Evolutionary conservation across 306 rosid genomes (phyloP).

Genomic region (Styphnolobium japonicum): DNA sequence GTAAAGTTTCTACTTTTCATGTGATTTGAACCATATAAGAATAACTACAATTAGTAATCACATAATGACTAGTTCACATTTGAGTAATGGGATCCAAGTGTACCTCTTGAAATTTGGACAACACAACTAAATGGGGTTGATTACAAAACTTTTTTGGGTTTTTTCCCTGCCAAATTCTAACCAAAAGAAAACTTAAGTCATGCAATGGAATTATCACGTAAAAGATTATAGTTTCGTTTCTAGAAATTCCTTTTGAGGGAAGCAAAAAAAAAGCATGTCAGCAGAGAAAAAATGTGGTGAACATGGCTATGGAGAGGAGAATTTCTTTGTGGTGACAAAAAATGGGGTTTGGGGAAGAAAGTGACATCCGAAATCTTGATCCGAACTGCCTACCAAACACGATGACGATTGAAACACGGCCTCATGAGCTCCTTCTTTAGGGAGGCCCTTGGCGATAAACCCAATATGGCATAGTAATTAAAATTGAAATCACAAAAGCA

Average conservation of each 20-base stretch:
- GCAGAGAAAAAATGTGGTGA: background rate
- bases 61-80: background rate
- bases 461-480: background rate
- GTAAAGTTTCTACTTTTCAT: background rate
- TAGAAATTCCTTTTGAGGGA: slow-evolving; percentile 21
- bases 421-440: background rate
- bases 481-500: background rate
- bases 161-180: background rate
- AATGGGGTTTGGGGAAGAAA: slow-evolving; percentile 14
- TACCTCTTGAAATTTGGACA: background rate
- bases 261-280: background rate
- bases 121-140: background rate
- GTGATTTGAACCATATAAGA: background rate
- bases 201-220: background rate
- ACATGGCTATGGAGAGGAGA: background rate
- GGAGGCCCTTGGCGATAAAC: background rate
- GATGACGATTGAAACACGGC: background rate
- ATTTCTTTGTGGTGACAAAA: background rate
- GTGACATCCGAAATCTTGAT: slow-evolving; percentile 25
- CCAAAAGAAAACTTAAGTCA: background rate
- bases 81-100: background rate
- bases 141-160: background rate
- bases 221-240: background rate
- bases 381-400: slow-evolving; percentile 36
- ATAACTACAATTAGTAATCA: background rate